phyloP scores from a whole-genome alignment of 2,329 filamentous ascomycete genomes.

The Alternaria viburni region DNA sequence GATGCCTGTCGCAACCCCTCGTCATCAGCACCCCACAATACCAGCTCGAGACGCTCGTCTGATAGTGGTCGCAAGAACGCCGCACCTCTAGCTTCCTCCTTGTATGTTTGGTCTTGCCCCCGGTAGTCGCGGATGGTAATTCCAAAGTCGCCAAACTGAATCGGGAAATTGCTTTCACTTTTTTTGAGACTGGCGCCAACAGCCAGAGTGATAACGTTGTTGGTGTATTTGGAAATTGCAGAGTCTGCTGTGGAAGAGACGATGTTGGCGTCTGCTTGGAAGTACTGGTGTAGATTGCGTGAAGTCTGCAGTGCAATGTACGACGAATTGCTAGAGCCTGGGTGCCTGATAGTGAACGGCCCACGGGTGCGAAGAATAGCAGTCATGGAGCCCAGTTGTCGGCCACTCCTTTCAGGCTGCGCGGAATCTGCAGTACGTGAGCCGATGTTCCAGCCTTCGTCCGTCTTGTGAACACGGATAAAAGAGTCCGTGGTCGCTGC shows the following conservation, averaged over 20 bases:
- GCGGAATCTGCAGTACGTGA: neutral
- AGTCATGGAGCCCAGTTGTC: constrained; percentile 61
- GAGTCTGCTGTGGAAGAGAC: constrained; percentile 5
- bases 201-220: constrained; percentile 56
- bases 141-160: constrained; percentile 29
- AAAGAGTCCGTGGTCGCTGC: neutral
- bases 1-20: constrained; percentile 57
- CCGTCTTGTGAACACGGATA: neutral
- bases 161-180: constrained; percentile 34
- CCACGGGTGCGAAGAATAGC: constrained; percentile 59
- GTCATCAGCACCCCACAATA: constrained; percentile 62
- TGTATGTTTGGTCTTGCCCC: constrained; percentile 28
- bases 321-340: constrained; percentile 33
- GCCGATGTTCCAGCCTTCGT: constrained; percentile 10
- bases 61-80: constrained; percentile 59
- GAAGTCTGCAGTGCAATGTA: constrained; percentile 60
- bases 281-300: constrained; percentile 65
- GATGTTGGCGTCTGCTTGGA: constrained; percentile 59
- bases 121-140: constrained; percentile 29
- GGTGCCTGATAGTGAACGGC: constrained; percentile 52
- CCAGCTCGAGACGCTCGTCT: constrained; percentile 58
- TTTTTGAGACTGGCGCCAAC: constrained; percentile 35
- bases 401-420: constrained; percentile 47
- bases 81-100: constrained; percentile 52
- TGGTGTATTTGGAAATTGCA: constrained; percentile 20